These are phyloP conservation scores for Fragilaria crotonensis DNA, from an alignment of 108 stramenopile genomes.

Conservation along the genomic window DNA sequence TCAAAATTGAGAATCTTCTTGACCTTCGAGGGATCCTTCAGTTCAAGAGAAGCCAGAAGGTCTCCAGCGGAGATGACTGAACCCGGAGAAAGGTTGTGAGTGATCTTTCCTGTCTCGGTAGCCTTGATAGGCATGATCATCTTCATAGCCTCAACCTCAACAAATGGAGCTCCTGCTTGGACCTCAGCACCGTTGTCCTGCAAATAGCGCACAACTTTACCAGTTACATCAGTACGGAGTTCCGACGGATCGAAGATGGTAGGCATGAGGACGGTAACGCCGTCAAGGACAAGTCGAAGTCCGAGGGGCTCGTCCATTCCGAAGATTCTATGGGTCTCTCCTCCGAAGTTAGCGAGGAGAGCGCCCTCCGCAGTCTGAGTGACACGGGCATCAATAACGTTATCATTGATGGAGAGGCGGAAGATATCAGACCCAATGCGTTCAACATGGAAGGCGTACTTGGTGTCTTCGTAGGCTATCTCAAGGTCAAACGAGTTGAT, in stretches of 20 bases:
- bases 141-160: conserved; percentile 96
- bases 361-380: conserved; percentile 88
- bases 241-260: conserved; percentile 96
- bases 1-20: conserved; percentile 88
- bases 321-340: conserved; percentile 85
- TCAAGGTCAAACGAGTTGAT: conserved; percentile 90
- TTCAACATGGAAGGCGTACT: conserved; percentile 89
- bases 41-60: conserved; percentile 86
- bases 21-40: conserved; percentile 92
- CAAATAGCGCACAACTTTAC: conserved; percentile 97
- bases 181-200: conserved; percentile 90
- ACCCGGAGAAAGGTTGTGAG: conserved; percentile 86
- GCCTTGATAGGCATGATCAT: conserved; percentile 96
- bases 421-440: conserved; percentile 70
- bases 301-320: conserved; percentile 97
- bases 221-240: conserved; percentile 93
- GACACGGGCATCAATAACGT: conserved; percentile 56
- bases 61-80: conserved; percentile 95
- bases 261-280: conserved; percentile 84
- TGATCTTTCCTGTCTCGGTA: conserved; percentile 91
- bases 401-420: conserved; percentile 70
- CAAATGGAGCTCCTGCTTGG: conserved; percentile 82
- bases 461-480: conserved; percentile 86
- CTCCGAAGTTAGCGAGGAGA: conserved; percentile 87
- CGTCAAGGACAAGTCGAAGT: conserved; percentile 82